Percentiles rank a stretch among this genome's conserved stretches.
Conservation (phyloP, 1,284 basidiomycete genomes). For the Moesziomyces sp. region DNA sequence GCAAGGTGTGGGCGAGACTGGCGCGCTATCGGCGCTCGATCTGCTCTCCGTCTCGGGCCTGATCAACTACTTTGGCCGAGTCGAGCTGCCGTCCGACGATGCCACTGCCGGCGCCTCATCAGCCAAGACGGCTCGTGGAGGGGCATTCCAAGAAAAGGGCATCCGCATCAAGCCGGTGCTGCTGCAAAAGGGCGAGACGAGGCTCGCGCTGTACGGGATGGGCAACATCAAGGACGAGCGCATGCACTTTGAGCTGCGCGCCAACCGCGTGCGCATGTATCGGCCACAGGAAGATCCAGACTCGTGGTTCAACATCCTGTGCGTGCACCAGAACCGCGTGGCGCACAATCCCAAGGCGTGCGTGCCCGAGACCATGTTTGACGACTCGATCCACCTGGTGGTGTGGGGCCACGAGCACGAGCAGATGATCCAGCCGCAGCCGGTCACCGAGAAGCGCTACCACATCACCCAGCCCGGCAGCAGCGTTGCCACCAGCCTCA, state of each 20-base stretch:
- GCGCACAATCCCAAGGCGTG: constrained; percentile 91
- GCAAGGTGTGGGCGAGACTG: constrained; percentile 86
- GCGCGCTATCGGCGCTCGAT: constrained; percentile 93
- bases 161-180: constrained; percentile 90
- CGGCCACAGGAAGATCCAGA: constrained; percentile 83
- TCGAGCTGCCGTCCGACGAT: constrained; percentile 69
- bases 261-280: constrained; percentile 93
- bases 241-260: constrained; percentile 93
- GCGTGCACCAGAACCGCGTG: constrained; percentile 96
- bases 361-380: constrained; percentile 96
- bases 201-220: constrained; percentile 90
- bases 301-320: constrained; percentile 91
- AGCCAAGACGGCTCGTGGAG: constrained; percentile 66
- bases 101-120: constrained; percentile 23
- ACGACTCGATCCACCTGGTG: constrained; percentile 91
- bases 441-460: constrained; percentile 90
- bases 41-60: constrained; percentile 92
- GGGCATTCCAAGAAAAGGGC: constrained; percentile 76
- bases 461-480: constrained; percentile 94
- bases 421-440: constrained; percentile 88
- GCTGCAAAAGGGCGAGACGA: constrained; percentile 85
- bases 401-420: constrained; percentile 99
- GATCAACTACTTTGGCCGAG: constrained; percentile 96
- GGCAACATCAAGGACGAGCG: constrained; percentile 96
- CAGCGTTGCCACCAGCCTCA: constrained; percentile 85